A percentile compares a stretch with the other conserved stretches of the same genome.
These are phyloP conservation scores for Leccinum pachyderme DNA, from an alignment of 1,284 basidiomycete species.

Conservation along the genomic window DNA sequence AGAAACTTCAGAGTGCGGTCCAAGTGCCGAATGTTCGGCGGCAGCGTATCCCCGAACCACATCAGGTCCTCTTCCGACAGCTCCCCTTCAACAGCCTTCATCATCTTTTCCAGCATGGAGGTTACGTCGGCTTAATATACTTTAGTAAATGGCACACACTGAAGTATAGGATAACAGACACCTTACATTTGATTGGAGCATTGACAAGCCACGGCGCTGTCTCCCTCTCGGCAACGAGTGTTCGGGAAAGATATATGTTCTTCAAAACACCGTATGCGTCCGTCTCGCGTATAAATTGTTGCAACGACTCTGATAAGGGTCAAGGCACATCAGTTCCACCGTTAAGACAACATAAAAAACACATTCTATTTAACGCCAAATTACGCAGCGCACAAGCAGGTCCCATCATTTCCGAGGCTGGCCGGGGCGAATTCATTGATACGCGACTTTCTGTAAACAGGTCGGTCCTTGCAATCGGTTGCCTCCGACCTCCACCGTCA, in stretches of 20 bases:
- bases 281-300: not conserved
- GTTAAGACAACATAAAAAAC: too few relatives aligned
- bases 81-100: slow-evolving; percentile 19
- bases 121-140: too few relatives aligned
- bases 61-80: slow-evolving; percentile 16
- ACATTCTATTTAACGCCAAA: too few relatives aligned
- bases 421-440: not conserved
- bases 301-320: too few relatives aligned
- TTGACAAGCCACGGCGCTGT: slow-evolving; percentile 13
- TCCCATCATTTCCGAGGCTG: slow-evolving; percentile 24
- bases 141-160: too few relatives aligned
- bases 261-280: slow-evolving; percentile 17
- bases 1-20: not conserved
- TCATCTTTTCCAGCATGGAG: too few relatives aligned
- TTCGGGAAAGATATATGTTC: slow-evolving; percentile 13
- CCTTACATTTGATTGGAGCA: slow-evolving; percentile 23
- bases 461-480: too few relatives aligned
- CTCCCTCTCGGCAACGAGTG: slow-evolving; percentile 15
- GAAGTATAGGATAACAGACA: too few relatives aligned
- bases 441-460: not conserved
- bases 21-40: not conserved
- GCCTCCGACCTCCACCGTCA: too few relatives aligned
- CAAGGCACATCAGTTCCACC: too few relatives aligned
- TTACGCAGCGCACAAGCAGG: too few relatives aligned
- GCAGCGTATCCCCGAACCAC: slow-evolving; percentile 12